Conservation (phyloP, 768 basidiomycete genomes). For the Serendipita sp. region DNA sequence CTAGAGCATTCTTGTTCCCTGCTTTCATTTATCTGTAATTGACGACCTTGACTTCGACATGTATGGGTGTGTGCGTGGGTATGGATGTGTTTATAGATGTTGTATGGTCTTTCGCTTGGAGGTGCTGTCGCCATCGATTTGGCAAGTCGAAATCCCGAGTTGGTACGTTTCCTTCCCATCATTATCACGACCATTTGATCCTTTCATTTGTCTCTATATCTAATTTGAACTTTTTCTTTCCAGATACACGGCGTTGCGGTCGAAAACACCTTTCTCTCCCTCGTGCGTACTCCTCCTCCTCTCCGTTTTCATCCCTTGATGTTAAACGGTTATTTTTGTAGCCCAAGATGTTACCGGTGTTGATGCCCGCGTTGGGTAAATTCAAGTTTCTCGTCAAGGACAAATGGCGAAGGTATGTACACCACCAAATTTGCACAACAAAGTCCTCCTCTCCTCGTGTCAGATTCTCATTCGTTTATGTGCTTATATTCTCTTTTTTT, state of each 20-base stretch:
- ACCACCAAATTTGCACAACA: too few species aligned
- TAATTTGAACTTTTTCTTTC: not conserved
- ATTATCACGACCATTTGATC: not conserved
- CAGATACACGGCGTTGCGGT: slow-evolving; percentile 25
- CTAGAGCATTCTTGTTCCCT: not conserved
- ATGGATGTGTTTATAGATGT: not conserved
- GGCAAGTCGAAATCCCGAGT: slow-evolving; percentile 22
- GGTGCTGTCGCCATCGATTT: slow-evolving; percentile 30
- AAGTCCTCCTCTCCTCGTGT: too few species aligned
- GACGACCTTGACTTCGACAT: too few species aligned
- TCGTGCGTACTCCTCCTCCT: slow-evolving; percentile 13
- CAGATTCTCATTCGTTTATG: too few species aligned
- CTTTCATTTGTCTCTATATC: too few species aligned
- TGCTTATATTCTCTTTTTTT: not conserved
- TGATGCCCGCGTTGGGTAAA: slow-evolving; percentile 24
- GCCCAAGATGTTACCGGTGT: slow-evolving; percentile 23
- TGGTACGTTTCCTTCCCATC: slow-evolving; percentile 11
- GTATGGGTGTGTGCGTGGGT: too few species aligned
- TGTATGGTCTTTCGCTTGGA: slow-evolving; percentile 25
- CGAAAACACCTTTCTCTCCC: slow-evolving; percentile 32
- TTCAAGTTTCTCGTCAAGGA: slow-evolving; percentile 21
- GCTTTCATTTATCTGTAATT: too few species aligned
- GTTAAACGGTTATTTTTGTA: too few species aligned
- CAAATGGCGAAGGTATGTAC: not conserved
- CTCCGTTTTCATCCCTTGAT: not conserved